Conservation (phyloP, 257 asterid species). For the Leptodermis oblonga region DNA sequence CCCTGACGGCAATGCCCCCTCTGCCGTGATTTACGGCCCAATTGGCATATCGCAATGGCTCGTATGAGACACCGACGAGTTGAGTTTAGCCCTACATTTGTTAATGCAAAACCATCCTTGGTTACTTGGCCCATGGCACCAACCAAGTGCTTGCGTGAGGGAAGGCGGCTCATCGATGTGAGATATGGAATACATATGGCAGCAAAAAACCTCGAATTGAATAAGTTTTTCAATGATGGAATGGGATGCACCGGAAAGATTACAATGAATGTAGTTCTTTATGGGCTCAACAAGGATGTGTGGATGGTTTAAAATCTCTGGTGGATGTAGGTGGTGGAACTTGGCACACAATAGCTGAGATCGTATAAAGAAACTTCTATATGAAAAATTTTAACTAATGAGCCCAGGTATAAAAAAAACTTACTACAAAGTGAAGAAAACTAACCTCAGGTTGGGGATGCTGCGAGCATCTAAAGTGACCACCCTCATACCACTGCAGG, state of each 20-base stretch:
- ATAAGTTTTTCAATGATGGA: constrained; percentile 6
- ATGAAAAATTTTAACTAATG: too few species aligned
- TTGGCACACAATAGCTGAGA: constrained; percentile 8
- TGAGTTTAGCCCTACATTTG: constrained; percentile 7
- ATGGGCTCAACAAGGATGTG: background rate
- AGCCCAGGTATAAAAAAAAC: too few species aligned
- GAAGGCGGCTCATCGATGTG: constrained; percentile 14
- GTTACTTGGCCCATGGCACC: constrained; percentile 4
- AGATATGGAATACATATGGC: constrained; percentile 13
- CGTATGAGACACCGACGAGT: background rate
- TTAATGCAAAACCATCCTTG: constrained; percentile 7
- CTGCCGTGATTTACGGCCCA: background rate
- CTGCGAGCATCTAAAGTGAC: too few species aligned
- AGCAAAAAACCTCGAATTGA: constrained; percentile 6
- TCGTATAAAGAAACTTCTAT: background rate
- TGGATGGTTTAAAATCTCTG: background rate
- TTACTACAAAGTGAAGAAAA: too few species aligned
- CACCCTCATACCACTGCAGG: too few species aligned
- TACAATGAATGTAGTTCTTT: constrained; percentile 3
- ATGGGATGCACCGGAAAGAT: constrained; percentile 2
- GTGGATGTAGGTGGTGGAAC: constrained; percentile 16
- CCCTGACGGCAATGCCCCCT: background rate
- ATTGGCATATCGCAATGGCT: constrained; percentile 9
- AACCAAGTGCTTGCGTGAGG: constrained; percentile 6
- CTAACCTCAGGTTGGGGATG: too few species aligned